Evolutionary conservation across 2,329 filamentous ascomycete species (phyloP).

Genomic region (Cercospora beticola): DNA sequence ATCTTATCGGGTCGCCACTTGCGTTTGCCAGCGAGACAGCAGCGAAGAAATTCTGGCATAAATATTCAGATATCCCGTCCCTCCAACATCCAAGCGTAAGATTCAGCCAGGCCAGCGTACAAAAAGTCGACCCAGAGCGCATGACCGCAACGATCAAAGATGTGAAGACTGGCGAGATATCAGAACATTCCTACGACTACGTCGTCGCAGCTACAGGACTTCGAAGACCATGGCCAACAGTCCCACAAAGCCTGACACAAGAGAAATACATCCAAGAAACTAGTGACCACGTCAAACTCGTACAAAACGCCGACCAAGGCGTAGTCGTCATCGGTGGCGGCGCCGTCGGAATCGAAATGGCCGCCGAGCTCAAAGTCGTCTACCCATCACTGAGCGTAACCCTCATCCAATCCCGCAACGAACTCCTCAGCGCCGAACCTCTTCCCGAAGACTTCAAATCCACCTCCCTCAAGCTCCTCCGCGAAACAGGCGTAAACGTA

Average conservation of each 20-base stretch:
- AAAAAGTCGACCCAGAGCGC: constrained; percentile 61
- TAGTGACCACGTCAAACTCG: constrained; percentile 56
- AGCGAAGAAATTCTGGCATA: constrained; percentile 68
- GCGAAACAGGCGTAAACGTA: constrained; percentile 64
- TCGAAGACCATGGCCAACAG: constrained; percentile 68
- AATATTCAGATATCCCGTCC: constrained; percentile 65
- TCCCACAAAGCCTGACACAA: constrained; percentile 64
- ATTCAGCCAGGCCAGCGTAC: constrained; percentile 66
- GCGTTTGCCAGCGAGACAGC: constrained; percentile 65
- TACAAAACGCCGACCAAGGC: constrained; percentile 55
- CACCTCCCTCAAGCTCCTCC: constrained; percentile 57
- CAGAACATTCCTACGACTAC: constrained; percentile 62
- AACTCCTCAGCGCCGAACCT: constrained; percentile 70
- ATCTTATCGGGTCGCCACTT: constrained; percentile 73
- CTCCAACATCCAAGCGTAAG: constrained; percentile 63
- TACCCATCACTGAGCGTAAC: constrained; percentile 67
- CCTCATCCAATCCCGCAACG: constrained; percentile 69
- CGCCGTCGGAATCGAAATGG: constrained; percentile 80
- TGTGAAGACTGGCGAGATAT: constrained; percentile 29
- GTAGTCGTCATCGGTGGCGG: constrained; percentile 74
- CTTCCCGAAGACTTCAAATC: constrained; percentile 70
- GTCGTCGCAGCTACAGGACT: constrained; percentile 72
- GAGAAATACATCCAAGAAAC: constrained; percentile 65
- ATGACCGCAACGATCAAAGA: constrained; percentile 56
- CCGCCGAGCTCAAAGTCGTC: constrained; percentile 70